Evolutionary conservation across 306 rosid genomes (phyloP), one percentile per base, ranked within the genome.

Genomic region (Carpinus fangiana): DNA sequence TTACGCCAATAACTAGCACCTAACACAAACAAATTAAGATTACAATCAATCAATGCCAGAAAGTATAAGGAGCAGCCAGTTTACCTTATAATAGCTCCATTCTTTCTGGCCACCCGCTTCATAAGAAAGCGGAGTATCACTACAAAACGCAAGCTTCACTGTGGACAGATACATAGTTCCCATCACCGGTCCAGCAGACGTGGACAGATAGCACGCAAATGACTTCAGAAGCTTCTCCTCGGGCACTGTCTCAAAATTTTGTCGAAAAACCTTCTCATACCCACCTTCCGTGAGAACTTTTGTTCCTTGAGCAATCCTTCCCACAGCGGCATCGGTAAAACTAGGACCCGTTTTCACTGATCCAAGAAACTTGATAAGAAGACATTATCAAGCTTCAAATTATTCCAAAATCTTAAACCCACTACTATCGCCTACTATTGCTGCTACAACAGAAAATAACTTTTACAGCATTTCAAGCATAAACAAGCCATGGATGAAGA

Each of bases 241-340:
- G 0, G 93, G 93, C 73, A 81, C 85, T 21, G 90, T 93, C 93
- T 93, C 93, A 83, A 96, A 96, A 70, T 85, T 86, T 53, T 88
- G 93, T 51, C 88, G 84, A 80, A 96, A 96, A 70, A 96, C 90
- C 85, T 96, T 96, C 89, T 93, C 99, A 65, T 96, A 90, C 56
- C 99, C 99, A 62, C 99, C 99, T 85, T 96, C 99, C 17, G 99
- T 93, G n/a, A 96, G 88, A 47, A 96, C 99, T 82, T 93, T 96
- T 18, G 98, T 90, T 12, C 96, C 85, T 85, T 96, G 99, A 75
- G 98, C 98, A 83, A 96, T 91, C 82, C 98, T 96, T 76, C 94
- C 95, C 50, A 93, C 99, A 38, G 98, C 97, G 60, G 98, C 99
- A 79, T 96, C 99, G 72, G 97, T 90, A 87, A 96, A 86, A 82